These are phyloP conservation scores for Aureobasidium sp. DNA, from an alignment of 2,329 filamentous ascomycete species.

Conservation along the genomic window DNA sequence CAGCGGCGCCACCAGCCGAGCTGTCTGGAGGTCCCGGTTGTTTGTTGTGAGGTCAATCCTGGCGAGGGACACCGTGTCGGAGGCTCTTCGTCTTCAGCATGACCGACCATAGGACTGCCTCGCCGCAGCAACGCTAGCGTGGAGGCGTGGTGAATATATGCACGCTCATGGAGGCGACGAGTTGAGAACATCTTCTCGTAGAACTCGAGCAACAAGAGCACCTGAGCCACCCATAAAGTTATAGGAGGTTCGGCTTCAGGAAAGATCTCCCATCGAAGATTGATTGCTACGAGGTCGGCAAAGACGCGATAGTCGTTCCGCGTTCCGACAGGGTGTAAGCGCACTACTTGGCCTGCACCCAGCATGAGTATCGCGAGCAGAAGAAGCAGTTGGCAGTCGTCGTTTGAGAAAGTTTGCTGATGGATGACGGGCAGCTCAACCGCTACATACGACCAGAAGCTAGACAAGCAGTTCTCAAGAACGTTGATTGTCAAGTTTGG, in stretches of 20 bases:
- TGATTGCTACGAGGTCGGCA: conserved; percentile 81
- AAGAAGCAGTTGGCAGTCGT: conserved; percentile 70
- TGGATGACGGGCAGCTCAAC: conserved; percentile 87
- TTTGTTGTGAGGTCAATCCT: not conserved
- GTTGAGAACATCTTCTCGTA: conserved; percentile 98
- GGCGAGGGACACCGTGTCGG: conserved; percentile 2
- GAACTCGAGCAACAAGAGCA: conserved; percentile 73
- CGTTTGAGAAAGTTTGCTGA: conserved; percentile 80
- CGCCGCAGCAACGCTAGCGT: conserved; percentile 89
- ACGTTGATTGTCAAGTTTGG: conserved; percentile 66
- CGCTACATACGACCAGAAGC: conserved; percentile 89
- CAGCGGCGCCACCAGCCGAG: conserved; percentile 86
- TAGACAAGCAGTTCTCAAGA: conserved; percentile 87
- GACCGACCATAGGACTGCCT: conserved; percentile 79
- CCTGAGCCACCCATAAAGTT: conserved; percentile 89
- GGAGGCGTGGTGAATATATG: conserved; percentile 90
- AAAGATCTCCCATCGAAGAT: conserved; percentile 87
- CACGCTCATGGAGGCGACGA: conserved; percentile 78
- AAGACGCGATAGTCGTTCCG: conserved; percentile 69
- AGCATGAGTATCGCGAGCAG: conserved; percentile 83
- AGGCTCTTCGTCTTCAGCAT: conserved; percentile 69
- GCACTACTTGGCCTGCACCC: conserved; percentile 77
- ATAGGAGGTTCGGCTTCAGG: conserved; percentile 86
- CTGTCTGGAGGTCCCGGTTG: not conserved
- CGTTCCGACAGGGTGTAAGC: conserved; percentile 61